A percentile compares a stretch with the other conserved stretches of the same genome.
Conservation (phyloP, 257 asterid genomes). For the Solanum pinnatisectum region DNA sequence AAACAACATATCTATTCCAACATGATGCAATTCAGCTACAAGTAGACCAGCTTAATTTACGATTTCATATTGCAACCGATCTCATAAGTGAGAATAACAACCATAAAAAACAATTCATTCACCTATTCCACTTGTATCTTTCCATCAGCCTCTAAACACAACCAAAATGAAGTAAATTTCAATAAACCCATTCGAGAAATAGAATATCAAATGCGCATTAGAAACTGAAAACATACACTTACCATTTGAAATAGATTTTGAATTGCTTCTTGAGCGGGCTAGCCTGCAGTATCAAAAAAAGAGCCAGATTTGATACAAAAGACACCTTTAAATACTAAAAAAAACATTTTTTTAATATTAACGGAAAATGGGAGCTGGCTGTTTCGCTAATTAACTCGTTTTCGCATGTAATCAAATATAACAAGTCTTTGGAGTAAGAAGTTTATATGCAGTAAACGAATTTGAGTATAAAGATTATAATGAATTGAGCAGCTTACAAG, state of each 20-base stretch:
- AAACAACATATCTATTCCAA: not conserved
- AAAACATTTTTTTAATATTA: not conserved
- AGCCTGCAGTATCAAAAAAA: slow-evolving; percentile 10
- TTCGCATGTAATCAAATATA: not conserved
- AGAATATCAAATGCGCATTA: not conserved
- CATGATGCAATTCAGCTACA: not conserved
- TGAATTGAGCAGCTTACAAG: slow-evolving; percentile 11
- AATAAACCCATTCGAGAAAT: not conserved
- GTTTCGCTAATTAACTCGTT: not conserved
- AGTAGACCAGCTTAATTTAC: not conserved
- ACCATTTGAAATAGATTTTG: slow-evolving; percentile 13
- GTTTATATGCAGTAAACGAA: not conserved
- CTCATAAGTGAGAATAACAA: not conserved
- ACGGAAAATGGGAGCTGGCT: not conserved
- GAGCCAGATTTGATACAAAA: not conserved
- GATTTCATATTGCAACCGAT: not conserved
- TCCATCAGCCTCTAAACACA: not conserved
- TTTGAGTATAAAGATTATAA: not conserved
- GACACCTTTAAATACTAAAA: not conserved
- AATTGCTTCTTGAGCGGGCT: slow-evolving; percentile 20
- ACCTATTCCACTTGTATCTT: not conserved
- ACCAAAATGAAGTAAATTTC: not conserved
- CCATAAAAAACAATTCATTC: not conserved
- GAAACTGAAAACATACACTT: not conserved
- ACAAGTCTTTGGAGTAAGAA: not conserved